Conservation (phyloP, 345 rosid genomes). For the Clarkia xantiana region DNA sequence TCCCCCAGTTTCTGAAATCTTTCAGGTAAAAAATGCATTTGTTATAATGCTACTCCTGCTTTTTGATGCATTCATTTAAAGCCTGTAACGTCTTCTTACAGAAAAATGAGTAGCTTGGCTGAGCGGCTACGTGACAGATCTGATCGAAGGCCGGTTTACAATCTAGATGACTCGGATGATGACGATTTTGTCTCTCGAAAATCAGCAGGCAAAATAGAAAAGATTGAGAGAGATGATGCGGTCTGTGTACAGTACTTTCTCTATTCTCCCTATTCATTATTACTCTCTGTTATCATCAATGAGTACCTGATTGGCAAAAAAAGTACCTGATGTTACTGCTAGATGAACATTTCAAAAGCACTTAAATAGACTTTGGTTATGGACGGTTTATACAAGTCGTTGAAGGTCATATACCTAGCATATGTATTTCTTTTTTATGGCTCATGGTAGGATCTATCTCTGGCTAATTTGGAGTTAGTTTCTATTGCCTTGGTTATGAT, state of each 20-base stretch:
- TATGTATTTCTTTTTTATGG: no score
- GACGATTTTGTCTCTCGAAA: constrained; percentile 58
- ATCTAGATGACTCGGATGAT: constrained; percentile 85
- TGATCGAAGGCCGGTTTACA: constrained; percentile 74
- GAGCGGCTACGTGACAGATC: constrained; percentile 90
- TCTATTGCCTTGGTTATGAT: no score
- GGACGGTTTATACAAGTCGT: no score
- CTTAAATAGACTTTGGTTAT: no score
- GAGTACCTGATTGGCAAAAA: no score
- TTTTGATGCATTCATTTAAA: neutral
- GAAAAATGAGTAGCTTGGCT: constrained; percentile 90
- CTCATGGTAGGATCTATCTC: no score
- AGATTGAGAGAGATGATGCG: constrained; percentile 65
- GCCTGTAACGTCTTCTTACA: constrained; percentile 20
- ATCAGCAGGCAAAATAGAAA: constrained; percentile 44
- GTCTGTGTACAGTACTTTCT: constrained; percentile 30
- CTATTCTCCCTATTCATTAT: neutral
- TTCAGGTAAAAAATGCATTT: neutral
- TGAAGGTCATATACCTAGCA: no score
- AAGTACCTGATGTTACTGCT: no score
- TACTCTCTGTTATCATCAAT: neutral
- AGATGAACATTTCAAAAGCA: no score
- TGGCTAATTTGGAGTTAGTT: no score
- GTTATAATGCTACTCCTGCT: neutral
- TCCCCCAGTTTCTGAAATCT: neutral